These are phyloP conservation scores for Asterionellopsis glacialis DNA, from an alignment of 108 stramenopile species.

Conservation along the genomic window DNA sequence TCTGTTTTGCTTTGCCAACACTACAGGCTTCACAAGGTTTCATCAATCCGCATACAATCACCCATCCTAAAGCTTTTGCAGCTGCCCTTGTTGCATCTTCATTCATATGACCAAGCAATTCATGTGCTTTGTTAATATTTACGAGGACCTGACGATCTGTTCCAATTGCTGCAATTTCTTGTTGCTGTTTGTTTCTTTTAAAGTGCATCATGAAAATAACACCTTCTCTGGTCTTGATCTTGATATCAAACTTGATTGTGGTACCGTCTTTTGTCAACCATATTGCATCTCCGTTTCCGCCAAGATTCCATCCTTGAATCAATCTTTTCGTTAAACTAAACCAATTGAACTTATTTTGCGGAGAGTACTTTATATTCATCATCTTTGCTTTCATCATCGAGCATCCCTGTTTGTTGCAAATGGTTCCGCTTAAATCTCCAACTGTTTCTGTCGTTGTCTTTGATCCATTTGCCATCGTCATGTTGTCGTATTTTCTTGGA, in stretches of 20 bases:
- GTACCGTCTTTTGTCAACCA: slow-evolving; percentile 13
- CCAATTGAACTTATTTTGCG: slow-evolving; percentile 4
- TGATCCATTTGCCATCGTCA: slow-evolving; percentile 4
- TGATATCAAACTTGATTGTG: slow-evolving; percentile 29
- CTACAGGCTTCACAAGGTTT: slow-evolving; percentile 28
- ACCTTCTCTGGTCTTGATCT: slow-evolving; percentile 16
- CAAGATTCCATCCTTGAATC: slow-evolving; percentile 21
- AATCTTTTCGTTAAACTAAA: slow-evolving; percentile 20
- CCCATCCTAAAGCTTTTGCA: slow-evolving; percentile 20
- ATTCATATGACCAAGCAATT: slow-evolving; percentile 15
- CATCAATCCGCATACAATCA: slow-evolving; percentile 8
- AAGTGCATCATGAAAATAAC: slow-evolving; percentile 14
- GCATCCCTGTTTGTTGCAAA: slow-evolving; percentile 1
- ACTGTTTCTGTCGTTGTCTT: background rate
- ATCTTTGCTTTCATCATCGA: slow-evolving; percentile 1
- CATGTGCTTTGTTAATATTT: slow-evolving; percentile 17
- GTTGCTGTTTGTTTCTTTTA: slow-evolving; percentile 4
- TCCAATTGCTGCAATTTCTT: background rate
- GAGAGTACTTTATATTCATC: slow-evolving; percentile 6
- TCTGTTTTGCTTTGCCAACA: slow-evolving; percentile 18
- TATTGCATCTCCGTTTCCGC: slow-evolving; percentile 18
- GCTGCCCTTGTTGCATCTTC: slow-evolving; percentile 12
- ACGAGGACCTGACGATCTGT: background rate
- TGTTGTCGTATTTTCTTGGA: background rate
- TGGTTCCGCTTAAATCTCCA: background rate